Evolutionary conservation across 768 basidiomycete species (phyloP), one percentile per base, ranked within the genome.

Genomic region (Trametes cingulata): DNA sequence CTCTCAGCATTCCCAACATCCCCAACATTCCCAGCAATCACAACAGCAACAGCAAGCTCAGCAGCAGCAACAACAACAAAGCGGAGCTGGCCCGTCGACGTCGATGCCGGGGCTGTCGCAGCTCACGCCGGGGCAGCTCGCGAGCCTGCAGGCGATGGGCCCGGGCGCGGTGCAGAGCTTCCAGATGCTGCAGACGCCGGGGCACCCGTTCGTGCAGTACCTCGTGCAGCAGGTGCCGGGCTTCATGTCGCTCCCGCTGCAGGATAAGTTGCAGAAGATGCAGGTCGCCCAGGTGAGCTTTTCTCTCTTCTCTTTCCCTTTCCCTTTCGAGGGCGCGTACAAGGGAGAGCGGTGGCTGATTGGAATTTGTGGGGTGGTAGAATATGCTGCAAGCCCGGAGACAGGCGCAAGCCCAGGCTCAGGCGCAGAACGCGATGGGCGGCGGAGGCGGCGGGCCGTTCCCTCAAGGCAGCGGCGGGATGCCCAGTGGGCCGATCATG

Each of bases 241-340:
- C 12, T 90, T 90, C 64, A 73, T 76, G 62, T 67, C 66, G 19
- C 70, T 88, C 57, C 78, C 86, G 10, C 41, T 77, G 1, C 80
- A 76, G 58, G 73, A 78, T 65, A 87, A 90, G 73, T 67, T 89
- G 62, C 86, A 87, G 71, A 83, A 78, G 67, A 75, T 90, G 71
- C 70, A 81, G 36, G 60, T 72, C 55, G 68, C 82, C 14, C 84
- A 84, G 77, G 86, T 86, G 64, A 50, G 76, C 72, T 3, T 7
- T 52, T 58, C 6, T 15, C 7, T 24, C 20, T 35, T 29, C 12
- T 50, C 7, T n/a, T n/a, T n/a, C n/a, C n/a, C n/a, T n/a, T n/a
- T n/a, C n/a, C n/a, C n/a, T n/a, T n/a, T n/a, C n/a, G n/a, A n/a
- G n/a, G n/a, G 42, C 22, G 33, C 35, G 39, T n/a, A 4, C 10